Conservation (phyloP, 768 basidiomycete species). For the Mycena capillaripes region DNA sequence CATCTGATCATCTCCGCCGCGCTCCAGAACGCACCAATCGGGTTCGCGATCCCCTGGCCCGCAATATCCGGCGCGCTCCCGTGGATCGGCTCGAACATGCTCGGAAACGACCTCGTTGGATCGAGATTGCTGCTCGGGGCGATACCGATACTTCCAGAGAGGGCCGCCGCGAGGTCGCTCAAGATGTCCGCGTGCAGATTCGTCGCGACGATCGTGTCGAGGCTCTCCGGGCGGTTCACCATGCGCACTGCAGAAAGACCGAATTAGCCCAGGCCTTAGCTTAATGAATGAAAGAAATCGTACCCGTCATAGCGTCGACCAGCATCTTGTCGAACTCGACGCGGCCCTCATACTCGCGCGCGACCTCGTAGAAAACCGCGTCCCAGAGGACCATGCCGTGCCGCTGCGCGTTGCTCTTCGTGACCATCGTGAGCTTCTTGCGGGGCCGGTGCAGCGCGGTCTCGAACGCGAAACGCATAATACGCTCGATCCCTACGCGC, state of each 20-base stretch:
- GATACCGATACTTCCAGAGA: conserved; percentile 69
- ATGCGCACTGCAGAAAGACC: conserved; percentile 43
- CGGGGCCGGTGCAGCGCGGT: conserved; percentile 62
- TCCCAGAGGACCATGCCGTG: conserved; percentile 67
- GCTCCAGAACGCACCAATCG: conserved; percentile 68
- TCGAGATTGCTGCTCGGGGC: conserved; percentile 66
- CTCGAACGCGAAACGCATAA: conserved; percentile 68
- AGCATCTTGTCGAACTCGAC: conserved; percentile 62
- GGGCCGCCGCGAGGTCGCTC: conserved; percentile 68
- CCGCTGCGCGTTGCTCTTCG: conserved; percentile 65
- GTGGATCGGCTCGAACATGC: conserved; percentile 69
- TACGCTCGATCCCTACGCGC: conserved; percentile 61
- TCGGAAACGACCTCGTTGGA: conserved; percentile 57
- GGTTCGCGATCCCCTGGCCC: conserved; percentile 67
- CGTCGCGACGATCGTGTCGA: conserved; percentile 70
- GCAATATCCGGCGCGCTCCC: conserved; percentile 72
- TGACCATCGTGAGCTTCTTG: conserved; percentile 66
- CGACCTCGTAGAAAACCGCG: conserved; percentile 60
- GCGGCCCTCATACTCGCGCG: conserved; percentile 63
- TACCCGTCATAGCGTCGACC: conserved; percentile 65
- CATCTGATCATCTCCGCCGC: conserved; percentile 66
- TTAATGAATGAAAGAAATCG: conserved; percentile 34
- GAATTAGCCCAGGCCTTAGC: neutral
- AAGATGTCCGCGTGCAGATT: conserved; percentile 71
- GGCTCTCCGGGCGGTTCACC: conserved; percentile 64